Conservation (phyloP, 179 eudicot genomes). For the Pouteria campechiana region DNA sequence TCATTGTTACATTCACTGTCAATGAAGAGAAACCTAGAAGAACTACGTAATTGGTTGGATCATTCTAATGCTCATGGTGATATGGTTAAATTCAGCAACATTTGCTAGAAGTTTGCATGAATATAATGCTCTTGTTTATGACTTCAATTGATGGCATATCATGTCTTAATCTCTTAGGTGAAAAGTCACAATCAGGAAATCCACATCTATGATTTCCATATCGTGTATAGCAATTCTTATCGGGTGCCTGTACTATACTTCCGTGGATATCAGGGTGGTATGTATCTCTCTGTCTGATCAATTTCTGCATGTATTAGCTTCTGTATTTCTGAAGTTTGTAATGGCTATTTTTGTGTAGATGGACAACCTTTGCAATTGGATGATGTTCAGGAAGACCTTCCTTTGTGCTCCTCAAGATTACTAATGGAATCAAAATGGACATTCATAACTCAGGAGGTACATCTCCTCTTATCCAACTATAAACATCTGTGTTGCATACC, state of each 20-base stretch:
- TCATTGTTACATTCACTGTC: no score
- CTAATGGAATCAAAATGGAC: conserved; percentile 80
- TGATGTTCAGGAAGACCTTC: conserved; percentile 66
- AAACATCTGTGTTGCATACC: neutral
- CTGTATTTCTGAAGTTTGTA: neutral
- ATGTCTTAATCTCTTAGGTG: no score
- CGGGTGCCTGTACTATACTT: conserved; percentile 82
- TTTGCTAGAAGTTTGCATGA: no score
- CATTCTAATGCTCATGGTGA: no score
- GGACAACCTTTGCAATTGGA: conserved; percentile 54
- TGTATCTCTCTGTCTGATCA: conserved; percentile 4
- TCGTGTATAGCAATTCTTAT: conserved; percentile 66
- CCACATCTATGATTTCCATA: conserved; percentile 75
- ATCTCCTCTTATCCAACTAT: neutral
- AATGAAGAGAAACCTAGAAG: no score
- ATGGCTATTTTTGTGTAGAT: conserved; percentile 31
- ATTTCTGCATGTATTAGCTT: neutral
- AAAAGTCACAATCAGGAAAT: conserved; percentile 22
- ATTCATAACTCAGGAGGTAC: conserved; percentile 84
- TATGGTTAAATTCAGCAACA: no score
- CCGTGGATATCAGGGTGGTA: conserved; percentile 64
- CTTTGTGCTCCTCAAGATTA: conserved; percentile 43
- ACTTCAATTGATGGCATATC: no score
- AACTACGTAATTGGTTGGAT: no score
- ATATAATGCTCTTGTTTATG: no score